These are phyloP conservation scores for Penicillium herquei DNA, from an alignment of 495 filamentous ascomycete species.

Conservation along the genomic window DNA sequence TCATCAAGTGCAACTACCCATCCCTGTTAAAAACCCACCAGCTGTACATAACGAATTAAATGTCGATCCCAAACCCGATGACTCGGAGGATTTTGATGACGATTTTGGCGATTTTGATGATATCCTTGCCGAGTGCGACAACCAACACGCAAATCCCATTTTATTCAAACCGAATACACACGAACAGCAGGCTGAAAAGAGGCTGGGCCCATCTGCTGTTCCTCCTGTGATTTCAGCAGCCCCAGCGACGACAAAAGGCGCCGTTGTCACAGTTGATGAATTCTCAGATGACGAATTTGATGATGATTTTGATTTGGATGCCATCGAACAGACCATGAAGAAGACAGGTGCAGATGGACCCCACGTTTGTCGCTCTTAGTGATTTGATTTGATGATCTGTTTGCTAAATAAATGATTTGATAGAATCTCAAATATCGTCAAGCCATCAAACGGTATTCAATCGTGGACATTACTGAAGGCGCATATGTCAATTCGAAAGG, in stretches of 20 bases:
- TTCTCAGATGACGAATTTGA: slow-evolving; percentile 46
- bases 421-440: slow-evolving; percentile 56
- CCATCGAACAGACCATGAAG: slow-evolving; percentile 43
- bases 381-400: slow-evolving; percentile 29
- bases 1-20: slow-evolving; percentile 1
- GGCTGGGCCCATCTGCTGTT: slow-evolving; percentile 1
- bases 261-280: slow-evolving; percentile 6
- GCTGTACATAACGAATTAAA: slow-evolving; percentile 42
- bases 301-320: slow-evolving; percentile 44
- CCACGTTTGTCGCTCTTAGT: slow-evolving; percentile 47
- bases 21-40: slow-evolving; percentile 4
- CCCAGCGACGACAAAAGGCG: slow-evolving; percentile 1
- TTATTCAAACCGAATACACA: slow-evolving; percentile 11
- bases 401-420: slow-evolving; percentile 41
- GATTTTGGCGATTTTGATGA: slow-evolving; percentile 63
- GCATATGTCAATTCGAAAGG: slow-evolving; percentile 63
- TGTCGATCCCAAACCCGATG: slow-evolving; percentile 42
- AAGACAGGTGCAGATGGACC: slow-evolving; percentile 32
- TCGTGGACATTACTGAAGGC: slow-evolving; percentile 67
- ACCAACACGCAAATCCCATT: too few species aligned
- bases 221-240: not conserved
- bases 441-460: slow-evolving; percentile 78
- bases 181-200: slow-evolving; percentile 5
- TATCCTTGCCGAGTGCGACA: slow-evolving; percentile 39
- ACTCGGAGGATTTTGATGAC: slow-evolving; percentile 63